phyloP scores from a whole-genome alignment of 345 rosid genomes.

The Populus nigra region DNA sequence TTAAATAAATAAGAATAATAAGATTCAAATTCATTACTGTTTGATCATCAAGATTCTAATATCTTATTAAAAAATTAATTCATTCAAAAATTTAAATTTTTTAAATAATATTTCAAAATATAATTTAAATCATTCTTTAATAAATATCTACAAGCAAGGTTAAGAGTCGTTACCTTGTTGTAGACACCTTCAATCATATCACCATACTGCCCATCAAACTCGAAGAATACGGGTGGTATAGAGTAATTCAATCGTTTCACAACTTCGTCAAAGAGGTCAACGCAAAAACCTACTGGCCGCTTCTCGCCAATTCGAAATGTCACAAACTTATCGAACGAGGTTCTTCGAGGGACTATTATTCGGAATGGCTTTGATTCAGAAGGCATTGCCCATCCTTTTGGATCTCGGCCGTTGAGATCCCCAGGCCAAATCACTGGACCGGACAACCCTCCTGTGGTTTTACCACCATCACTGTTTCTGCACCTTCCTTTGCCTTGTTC shows the following conservation, averaged over 20 bases:
- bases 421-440: conserved; percentile 43
- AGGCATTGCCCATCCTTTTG: conserved; percentile 46
- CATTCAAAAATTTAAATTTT: no score
- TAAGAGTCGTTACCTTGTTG: conserved; percentile 39
- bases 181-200: conserved; percentile 36
- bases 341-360: conserved; percentile 45
- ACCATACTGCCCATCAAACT: conserved; percentile 36
- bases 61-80: no score
- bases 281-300: conserved; percentile 45
- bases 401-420: conserved; percentile 11
- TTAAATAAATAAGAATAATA: no score
- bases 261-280: conserved; percentile 39
- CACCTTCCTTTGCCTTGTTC: neutral
- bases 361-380: conserved; percentile 24
- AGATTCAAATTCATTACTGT: accelerated
- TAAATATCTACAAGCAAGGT: no score
- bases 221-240: conserved; percentile 26
- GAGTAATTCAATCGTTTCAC: conserved; percentile 3
- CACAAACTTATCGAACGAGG: conserved; percentile 44
- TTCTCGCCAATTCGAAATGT: conserved; percentile 20
- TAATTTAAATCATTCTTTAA: no score
- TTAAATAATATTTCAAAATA: no score
- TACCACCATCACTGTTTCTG: neutral
- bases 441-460: neutral
- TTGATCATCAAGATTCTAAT: no score